Base-by-base conservation (phyloP, 1,139 yeast genomes). In the Kodamaea ohmeri region DNA sequence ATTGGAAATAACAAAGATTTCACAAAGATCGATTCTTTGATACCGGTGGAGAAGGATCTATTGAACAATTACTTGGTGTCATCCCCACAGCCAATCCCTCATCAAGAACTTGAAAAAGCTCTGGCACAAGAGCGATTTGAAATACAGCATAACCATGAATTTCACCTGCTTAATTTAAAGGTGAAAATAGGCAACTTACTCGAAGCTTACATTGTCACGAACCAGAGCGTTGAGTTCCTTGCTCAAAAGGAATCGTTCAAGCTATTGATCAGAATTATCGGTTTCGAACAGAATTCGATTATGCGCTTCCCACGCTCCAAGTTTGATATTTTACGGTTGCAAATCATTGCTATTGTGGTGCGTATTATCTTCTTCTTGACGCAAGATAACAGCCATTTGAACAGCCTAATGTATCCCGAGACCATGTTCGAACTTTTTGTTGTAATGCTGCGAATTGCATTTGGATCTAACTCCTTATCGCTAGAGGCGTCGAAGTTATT, bases 361-460 rank as follows among this genome's bases (percentile, higher is more conserved):
- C 51, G 61, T 37, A 54, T 64, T 2, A 49, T 70, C 13, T 58
- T 58, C 42, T 66, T 66, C 47, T 43, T 70, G 32, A 60, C 65
- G 12, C 55, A 59, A 33, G 64, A 62, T 31, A 35, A 35, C 27
- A 49, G 52, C 27, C 65, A 61, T 32, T 49, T 67, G 31, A 64
- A 56, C 37, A 55, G 53, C 28, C 45, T 69, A 24, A 64, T 70
- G 15, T 66, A 60, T 42, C 65, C 71, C 1, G 76, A 71, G 38
- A 66, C 73, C 2, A 58, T 62, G 47, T 70, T 67, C 49, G 83
- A 68, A 43, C 54, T 78, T 36, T 64, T 75, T 40, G 78, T 80
- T 6, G 69, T 71, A 0, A 55, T 80, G 25, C 73, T 79, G 54
- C 56, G 81, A 40, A 71, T 79, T n/a, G 80, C 83, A 2, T 77